phyloP scores from a whole-genome alignment of 805 yeast species.

The Yarrowia sp. region DNA sequence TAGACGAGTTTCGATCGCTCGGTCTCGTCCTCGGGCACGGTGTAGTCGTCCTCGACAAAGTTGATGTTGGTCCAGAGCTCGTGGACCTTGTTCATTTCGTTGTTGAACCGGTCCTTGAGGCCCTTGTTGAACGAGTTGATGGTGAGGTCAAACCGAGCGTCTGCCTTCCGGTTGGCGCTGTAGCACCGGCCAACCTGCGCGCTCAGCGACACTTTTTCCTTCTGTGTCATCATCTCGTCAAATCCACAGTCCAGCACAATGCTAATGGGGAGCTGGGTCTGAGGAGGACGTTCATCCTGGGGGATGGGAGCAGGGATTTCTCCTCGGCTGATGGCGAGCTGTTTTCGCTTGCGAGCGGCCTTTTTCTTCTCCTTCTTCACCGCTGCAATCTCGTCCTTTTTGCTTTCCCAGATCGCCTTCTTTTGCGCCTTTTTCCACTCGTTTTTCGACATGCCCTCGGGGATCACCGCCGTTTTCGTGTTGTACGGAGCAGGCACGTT shows the following conservation, averaged over 20 bases:
- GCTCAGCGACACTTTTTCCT: conserved; percentile 71
- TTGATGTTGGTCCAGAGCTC: conserved; percentile 70
- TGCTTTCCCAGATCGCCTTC: conserved; percentile 64
- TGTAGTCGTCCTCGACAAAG: conserved; percentile 55
- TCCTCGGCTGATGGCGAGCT: conserved; percentile 45
- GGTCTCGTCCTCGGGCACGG: conserved; percentile 48
- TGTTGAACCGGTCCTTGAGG: conserved; percentile 72
- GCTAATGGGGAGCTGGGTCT: conserved; percentile 54
- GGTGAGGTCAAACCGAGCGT: conserved; percentile 62
- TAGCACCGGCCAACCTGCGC: conserved; percentile 84
- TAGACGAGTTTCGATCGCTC: conserved; percentile 59
- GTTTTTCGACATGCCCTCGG: conserved; percentile 86
- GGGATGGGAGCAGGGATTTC: conserved; percentile 44
- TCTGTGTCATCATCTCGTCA: conserved; percentile 86
- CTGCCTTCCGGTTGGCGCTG: conserved; percentile 72
- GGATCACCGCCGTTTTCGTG: conserved; percentile 49
- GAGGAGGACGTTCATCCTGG: conserved; percentile 40
- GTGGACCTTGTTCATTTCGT: conserved; percentile 61
- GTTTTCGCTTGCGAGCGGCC: conserved; percentile 35
- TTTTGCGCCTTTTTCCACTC: conserved; percentile 81
- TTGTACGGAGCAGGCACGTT: conserved; percentile 32
- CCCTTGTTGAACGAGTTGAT: conserved; percentile 72
- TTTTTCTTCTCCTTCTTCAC: conserved; percentile 61
- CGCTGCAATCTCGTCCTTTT: conserved; percentile 65
- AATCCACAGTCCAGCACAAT: conserved; percentile 88